phyloP scores from a whole-genome alignment of 305 asterid species.

The Rubia tinctorum region DNA sequence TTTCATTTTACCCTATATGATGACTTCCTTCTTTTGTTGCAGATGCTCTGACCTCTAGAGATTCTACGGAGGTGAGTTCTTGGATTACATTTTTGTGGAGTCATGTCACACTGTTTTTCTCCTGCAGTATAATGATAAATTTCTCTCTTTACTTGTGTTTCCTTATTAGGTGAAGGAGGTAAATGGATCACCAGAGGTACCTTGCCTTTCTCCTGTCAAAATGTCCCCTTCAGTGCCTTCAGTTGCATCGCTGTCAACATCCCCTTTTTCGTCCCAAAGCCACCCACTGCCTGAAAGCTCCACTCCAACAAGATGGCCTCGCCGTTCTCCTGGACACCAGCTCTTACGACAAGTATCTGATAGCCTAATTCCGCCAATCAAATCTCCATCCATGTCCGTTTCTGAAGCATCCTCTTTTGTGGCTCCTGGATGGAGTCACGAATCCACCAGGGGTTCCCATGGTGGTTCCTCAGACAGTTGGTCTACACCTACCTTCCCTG shows the following conservation, averaged over 20 bases:
- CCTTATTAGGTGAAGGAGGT: conserved; percentile 58
- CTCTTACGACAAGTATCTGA: conserved; percentile 72
- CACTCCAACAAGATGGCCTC: conserved; percentile 75
- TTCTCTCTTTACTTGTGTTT: conserved; percentile 4
- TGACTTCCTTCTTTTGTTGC: conserved; percentile 15
- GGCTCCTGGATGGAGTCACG: conserved; percentile 66
- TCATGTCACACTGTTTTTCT: background rate
- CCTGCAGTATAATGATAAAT: background rate
- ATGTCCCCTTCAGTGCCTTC: conserved; percentile 76
- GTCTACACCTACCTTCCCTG: conserved; percentile 75
- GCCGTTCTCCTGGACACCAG: conserved; percentile 65
- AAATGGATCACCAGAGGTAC: conserved; percentile 44
- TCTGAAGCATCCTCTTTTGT: conserved; percentile 56
- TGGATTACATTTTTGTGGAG: background rate
- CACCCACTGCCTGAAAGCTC: conserved; percentile 61
- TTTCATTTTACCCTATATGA: background rate
- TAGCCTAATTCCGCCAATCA: conserved; percentile 51
- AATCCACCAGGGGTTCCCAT: conserved; percentile 63
- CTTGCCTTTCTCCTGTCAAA: conserved; percentile 66
- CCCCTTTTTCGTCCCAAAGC: conserved; percentile 73
- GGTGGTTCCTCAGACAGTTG: conserved; percentile 85
- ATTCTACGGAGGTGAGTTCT: conserved; percentile 30
- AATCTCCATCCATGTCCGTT: conserved; percentile 66
- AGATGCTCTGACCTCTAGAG: conserved; percentile 28
- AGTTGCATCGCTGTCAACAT: conserved; percentile 61